These are phyloP conservation scores for Coniosporium tulheliwenetii DNA, from an alignment of 2,329 filamentous ascomycete species.

Conservation along the genomic window DNA sequence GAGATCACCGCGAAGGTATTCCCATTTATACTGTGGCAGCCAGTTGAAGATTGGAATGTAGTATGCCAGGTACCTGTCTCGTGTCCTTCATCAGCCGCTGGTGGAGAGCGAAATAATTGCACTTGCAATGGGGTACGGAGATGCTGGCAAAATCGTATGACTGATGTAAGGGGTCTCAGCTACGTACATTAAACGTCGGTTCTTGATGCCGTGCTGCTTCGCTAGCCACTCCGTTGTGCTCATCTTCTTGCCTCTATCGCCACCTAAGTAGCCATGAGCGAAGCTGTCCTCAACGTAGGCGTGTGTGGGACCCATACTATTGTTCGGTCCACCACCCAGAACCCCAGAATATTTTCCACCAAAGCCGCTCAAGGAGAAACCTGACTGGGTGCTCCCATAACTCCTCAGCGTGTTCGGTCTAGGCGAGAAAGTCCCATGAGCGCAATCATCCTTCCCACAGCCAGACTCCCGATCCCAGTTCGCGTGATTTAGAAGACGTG, in stretches of 20 bases:
- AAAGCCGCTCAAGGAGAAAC: constrained; percentile 24
- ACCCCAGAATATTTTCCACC: constrained; percentile 17
- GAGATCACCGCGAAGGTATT: constrained; percentile 72
- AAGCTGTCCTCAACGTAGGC: constrained; percentile 25
- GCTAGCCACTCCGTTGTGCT: constrained; percentile 59
- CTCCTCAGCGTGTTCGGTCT: constrained; percentile 37
- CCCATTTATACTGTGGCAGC: constrained; percentile 73
- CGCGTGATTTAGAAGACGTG: constrained; percentile 21
- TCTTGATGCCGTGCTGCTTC: constrained; percentile 56
- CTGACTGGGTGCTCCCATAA: constrained; percentile 23
- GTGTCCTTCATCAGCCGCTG: constrained; percentile 5
- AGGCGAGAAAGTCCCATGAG: constrained; percentile 66
- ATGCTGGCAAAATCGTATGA: constrained; percentile 1
- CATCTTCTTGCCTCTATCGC: constrained; percentile 45
- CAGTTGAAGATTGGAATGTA: constrained; percentile 86
- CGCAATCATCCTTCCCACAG: constrained; percentile 31
- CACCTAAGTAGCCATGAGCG: constrained; percentile 25
- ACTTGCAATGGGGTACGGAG: constrained; percentile 1
- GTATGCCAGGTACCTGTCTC: constrained; percentile 66
- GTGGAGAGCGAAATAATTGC: background rate
- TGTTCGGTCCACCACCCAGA: constrained; percentile 10
- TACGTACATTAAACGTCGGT: constrained; percentile 56
- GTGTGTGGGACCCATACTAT: constrained; percentile 17
- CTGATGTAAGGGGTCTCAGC: background rate
- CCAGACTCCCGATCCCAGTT: constrained; percentile 16